Base-by-base conservation (phyloP, 257 asterid genomes). In the Cynanchum wilfordii region DNA sequence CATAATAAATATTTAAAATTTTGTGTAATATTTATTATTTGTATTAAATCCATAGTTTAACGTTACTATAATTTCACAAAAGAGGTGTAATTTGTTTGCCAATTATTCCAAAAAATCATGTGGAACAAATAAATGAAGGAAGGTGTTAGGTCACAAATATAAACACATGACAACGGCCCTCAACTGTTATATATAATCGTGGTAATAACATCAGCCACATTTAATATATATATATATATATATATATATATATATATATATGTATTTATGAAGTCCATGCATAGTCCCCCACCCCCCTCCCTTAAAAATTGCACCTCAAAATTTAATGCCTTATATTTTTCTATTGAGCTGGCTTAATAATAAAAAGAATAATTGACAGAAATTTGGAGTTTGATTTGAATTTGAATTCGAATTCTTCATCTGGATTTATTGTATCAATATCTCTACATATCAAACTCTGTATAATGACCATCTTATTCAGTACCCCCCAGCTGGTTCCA, bases 341-440 rank as follows among this genome's bases (percentile, higher is more conserved):
- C 56, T 16, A 15, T 5, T 3, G 20, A 50, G 57, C 22, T 51
- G 57, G 57, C 57, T 2, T 51, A 17, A 20, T 51, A 51, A 30
- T 0, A 33, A 33, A 33, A 33, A 25, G 19, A 27, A 29, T 42
- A 29, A 62, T 30, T 29, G 15, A 63, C 47, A 30, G 25, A 33
- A 63, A 22, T 30, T 63, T 36, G 38, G 19, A 27, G 47, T 6
- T 7, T 1, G 19, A 50, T 50, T 50, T 50, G 55, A 51, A 60
- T 62, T 73, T 62, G 72, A 65, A 47, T 63, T 59, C 25, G 76
- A 59, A 49, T 49, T 64, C 40, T 13, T 58, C 67, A 20, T 60
- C 20, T 7, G 3, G 72, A 74, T 66, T 65, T 22, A 65, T 65
- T 36, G 45, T 54, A 65, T 17, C 20, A 63, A 50, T 50, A 6